Evolutionary conservation across 2,329 filamentous ascomycete species (phyloP).

Genomic region (Clarireedia monteithiana): DNA sequence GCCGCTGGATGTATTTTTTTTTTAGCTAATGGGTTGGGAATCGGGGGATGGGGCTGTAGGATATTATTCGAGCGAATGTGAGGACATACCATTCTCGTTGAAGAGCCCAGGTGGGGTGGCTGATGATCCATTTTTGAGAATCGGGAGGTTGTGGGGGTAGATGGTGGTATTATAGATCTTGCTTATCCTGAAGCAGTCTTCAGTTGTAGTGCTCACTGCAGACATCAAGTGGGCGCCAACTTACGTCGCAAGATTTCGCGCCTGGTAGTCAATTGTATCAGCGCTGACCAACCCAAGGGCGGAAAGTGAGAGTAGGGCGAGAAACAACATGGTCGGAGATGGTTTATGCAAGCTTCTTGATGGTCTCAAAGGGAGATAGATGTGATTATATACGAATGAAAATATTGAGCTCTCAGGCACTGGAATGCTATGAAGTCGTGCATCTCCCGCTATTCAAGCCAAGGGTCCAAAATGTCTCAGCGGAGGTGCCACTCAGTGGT

Average conservation of each 20-base stretch:
- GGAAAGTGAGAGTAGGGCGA: no score
- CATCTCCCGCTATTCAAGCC: no score
- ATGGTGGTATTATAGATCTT: background rate
- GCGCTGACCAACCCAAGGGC: background rate
- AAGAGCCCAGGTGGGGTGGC: background rate
- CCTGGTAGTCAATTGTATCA: background rate
- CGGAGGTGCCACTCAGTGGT: no score
- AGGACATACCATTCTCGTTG: background rate
- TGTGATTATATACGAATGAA: no score
- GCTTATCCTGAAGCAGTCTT: slow-evolving; percentile 9
- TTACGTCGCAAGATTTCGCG: background rate
- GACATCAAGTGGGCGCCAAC: background rate
- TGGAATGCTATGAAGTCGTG: no score
- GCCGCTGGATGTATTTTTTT: background rate
- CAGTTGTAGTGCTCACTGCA: no score
- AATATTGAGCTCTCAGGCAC: no score
- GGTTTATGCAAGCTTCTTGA: no score
- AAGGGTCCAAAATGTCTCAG: no score
- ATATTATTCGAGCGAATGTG: background rate
- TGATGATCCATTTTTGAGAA: background rate
- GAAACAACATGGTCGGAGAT: no score
- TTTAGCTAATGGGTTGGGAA: background rate
- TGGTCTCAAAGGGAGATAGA: no score
- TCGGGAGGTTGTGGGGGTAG: background rate
- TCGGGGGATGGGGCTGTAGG: no score